phyloP scores from a whole-genome alignment of 2,329 filamentous ascomycete species.

The Lomentospora prolificans region DNA sequence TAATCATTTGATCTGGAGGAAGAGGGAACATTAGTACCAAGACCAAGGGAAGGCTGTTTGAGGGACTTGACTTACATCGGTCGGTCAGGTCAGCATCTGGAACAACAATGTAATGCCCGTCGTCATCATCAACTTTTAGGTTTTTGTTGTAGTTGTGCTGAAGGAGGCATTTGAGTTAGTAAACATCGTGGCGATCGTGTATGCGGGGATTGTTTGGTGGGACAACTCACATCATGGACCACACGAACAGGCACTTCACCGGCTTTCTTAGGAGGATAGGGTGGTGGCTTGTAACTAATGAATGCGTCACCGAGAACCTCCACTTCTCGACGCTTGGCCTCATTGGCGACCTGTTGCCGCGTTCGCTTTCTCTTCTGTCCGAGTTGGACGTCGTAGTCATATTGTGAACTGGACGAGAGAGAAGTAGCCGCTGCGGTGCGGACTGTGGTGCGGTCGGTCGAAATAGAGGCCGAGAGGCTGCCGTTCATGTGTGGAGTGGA shows the following conservation, averaged over 20 bases:
- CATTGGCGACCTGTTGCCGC: constrained; percentile 70
- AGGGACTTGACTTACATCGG: constrained; percentile 59
- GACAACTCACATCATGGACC: constrained; percentile 49
- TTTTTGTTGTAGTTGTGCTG: constrained; percentile 32
- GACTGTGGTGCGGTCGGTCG: constrained; percentile 72
- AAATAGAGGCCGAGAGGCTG: constrained; percentile 58
- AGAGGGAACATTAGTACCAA: constrained; percentile 12
- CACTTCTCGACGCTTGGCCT: constrained; percentile 68
- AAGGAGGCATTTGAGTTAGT: background rate
- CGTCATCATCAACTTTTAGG: constrained; percentile 85
- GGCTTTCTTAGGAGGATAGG: constrained; percentile 83
- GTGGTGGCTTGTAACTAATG: constrained; percentile 74
- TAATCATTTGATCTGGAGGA: constrained; percentile 68
- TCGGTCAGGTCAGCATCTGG: constrained; percentile 80
- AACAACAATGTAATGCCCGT: constrained; percentile 92
- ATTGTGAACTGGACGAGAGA: constrained; percentile 48
- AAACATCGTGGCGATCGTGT: background rate
- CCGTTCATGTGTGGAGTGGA: constrained; percentile 61
- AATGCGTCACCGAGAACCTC: constrained; percentile 63
- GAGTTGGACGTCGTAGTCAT: constrained; percentile 55
- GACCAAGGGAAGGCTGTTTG: background rate
- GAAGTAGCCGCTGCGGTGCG: constrained; percentile 88
- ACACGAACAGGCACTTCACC: constrained; percentile 60
- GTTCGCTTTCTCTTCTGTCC: constrained; percentile 88
- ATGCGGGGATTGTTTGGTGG: constrained; percentile 14